Evolutionary conservation across 345 rosid species (phyloP).

Genomic region (Citrus cavaleriei): DNA sequence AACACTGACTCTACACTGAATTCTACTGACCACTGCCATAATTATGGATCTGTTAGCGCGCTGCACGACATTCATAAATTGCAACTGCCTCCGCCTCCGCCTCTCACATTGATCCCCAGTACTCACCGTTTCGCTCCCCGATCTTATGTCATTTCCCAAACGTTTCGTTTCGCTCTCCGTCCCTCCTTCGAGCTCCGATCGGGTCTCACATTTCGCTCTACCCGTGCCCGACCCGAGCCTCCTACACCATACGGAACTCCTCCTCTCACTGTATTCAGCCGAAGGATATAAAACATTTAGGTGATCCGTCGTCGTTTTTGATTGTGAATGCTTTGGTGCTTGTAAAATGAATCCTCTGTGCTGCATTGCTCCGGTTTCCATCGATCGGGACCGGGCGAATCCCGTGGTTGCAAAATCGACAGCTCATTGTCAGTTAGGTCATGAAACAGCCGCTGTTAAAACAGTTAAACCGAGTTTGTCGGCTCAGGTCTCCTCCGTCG

Average conservation of each 20-base stretch:
- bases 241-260: conserved; percentile 7
- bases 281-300: background rate
- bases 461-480: conserved; percentile 52
- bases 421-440: conserved; percentile 39
- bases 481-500: conserved; percentile 60
- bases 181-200: conserved; percentile 37
- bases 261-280: background rate
- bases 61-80: conserved; percentile 30
- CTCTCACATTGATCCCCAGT: background rate
- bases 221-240: conserved; percentile 15
- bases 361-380: conserved; percentile 99
- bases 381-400: conserved; percentile 77
- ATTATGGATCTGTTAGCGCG: conserved; percentile 52
- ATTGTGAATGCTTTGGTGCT: conserved; percentile 6
- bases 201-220: conserved; percentile 21
- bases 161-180: conserved; percentile 18
- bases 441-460: conserved; percentile 27
- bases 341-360: conserved; percentile 88
- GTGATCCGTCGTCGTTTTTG: conserved; percentile 1
- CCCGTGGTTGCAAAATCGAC: conserved; percentile 58
- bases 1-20: conserved; percentile 40
- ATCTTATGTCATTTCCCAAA: conserved; percentile 40
- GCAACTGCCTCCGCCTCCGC: conserved; percentile 10
- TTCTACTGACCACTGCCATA: conserved; percentile 49
- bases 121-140: conserved; percentile 2